phyloP scores from a whole-genome alignment of 2,329 filamentous ascomycete species.

The Pseudogymnoascus sp. region DNA sequence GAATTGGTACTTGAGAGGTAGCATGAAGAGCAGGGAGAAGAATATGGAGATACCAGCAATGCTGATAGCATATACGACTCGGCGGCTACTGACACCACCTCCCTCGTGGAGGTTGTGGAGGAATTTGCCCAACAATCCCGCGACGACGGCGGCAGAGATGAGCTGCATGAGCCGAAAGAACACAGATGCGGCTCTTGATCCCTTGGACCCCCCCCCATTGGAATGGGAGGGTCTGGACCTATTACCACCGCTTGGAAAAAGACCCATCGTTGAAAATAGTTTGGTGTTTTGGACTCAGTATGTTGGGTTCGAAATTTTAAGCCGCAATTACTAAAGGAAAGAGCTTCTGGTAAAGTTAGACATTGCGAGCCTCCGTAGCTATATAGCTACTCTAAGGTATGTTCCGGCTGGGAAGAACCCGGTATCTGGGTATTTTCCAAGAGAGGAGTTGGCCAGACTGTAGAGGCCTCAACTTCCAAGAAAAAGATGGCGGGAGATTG shows the following conservation, averaged over 20 bases:
- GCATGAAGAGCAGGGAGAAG: constrained; percentile 8
- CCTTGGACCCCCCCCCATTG: background rate
- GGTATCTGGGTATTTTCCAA: background rate
- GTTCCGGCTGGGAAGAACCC: background rate
- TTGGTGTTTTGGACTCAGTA: background rate
- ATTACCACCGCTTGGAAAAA: constrained; percentile 5
- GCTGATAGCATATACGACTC: background rate
- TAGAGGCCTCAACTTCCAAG: background rate
- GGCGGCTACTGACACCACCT: background rate
- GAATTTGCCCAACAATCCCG: constrained; percentile 5
- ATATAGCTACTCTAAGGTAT: background rate
- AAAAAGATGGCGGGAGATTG: background rate
- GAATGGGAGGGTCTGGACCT: background rate
- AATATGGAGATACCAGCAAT: constrained; percentile 10
- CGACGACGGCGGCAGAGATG: constrained; percentile 5
- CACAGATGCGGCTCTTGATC: constrained; percentile 2
- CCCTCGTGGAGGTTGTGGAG: constrained; percentile 3
- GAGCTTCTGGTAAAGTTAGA: background rate
- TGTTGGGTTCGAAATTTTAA: background rate
- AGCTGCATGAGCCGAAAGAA: constrained; percentile 7
- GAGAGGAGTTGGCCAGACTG: background rate
- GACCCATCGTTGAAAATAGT: constrained; percentile 4
- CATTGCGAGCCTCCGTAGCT: background rate
- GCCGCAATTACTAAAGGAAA: background rate
- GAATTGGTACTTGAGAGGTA: constrained; percentile 10